Conservation (phyloP, 2,329 filamentous ascomycete species). For the Zymoseptoria passerinii region DNA sequence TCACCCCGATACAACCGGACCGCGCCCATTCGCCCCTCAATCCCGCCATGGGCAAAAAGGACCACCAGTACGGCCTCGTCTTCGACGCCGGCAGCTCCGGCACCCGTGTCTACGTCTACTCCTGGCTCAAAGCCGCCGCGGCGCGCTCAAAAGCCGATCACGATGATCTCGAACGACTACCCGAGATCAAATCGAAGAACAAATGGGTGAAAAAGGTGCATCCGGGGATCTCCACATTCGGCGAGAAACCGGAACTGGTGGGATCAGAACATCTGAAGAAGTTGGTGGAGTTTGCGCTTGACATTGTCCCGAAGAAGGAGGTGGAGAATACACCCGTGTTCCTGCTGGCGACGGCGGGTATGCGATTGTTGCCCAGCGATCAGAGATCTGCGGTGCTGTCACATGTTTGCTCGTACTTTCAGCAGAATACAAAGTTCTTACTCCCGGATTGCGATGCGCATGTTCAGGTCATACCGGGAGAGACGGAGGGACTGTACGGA, state of each 20-base stretch:
- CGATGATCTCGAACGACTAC: slow-evolving; percentile 59
- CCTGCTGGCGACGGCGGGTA: slow-evolving; percentile 89
- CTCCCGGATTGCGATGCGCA: slow-evolving; percentile 85
- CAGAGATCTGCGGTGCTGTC: slow-evolving; percentile 66
- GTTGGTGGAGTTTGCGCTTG: slow-evolving; percentile 73
- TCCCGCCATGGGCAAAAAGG: slow-evolving; percentile 24
- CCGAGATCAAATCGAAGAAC: slow-evolving; percentile 73
- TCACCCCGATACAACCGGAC: neutral
- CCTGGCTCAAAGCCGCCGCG: slow-evolving; percentile 72
- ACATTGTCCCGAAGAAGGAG: slow-evolving; percentile 66
- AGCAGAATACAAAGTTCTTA: slow-evolving; percentile 66
- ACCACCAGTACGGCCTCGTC: slow-evolving; percentile 70
- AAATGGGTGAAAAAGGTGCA: slow-evolving; percentile 90
- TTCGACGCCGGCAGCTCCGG: slow-evolving; percentile 96
- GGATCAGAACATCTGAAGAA: slow-evolving; percentile 73
- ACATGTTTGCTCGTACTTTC: slow-evolving; percentile 76
- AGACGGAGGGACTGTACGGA: slow-evolving; percentile 91
- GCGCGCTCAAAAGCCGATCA: slow-evolving; percentile 54
- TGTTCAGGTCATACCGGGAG: slow-evolving; percentile 88
- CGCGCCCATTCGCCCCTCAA: neutral
- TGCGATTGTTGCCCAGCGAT: slow-evolving; percentile 69
- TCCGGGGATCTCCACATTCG: slow-evolving; percentile 85
- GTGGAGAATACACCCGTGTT: slow-evolving; percentile 84
- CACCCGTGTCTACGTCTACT: slow-evolving; percentile 88
- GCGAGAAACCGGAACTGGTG: slow-evolving; percentile 63